These are phyloP conservation scores for Solanum paucissectum DNA, from an alignment of 257 asterid genomes.

Conservation along the genomic window DNA sequence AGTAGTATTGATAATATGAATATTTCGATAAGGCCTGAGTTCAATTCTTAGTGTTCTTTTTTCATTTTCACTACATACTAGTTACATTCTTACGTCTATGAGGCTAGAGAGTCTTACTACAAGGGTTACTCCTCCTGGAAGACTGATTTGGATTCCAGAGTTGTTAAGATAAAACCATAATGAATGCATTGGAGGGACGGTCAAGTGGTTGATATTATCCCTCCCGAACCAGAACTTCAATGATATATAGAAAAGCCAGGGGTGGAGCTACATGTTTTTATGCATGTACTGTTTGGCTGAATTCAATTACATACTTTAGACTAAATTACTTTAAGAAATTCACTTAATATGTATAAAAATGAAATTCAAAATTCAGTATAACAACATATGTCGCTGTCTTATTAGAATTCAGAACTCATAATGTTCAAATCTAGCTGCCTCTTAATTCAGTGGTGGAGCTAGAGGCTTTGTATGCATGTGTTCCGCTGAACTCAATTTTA, in stretches of 20 bases:
- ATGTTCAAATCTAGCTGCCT: too few relatives aligned
- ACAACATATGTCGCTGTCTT: too few relatives aligned
- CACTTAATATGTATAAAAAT: too few relatives aligned
- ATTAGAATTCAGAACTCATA: too few relatives aligned
- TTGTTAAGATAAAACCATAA: not conserved
- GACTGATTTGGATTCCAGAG: not conserved
- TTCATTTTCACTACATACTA: not conserved
- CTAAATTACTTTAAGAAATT: too few relatives aligned
- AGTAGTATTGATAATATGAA: not conserved
- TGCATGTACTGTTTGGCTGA: not conserved
- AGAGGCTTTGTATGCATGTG: not conserved
- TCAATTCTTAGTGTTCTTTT: not conserved
- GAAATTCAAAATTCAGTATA: too few relatives aligned
- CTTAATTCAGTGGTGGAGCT: not conserved
- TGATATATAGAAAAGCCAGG: not conserved
- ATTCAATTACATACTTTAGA: not conserved
- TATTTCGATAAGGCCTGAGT: not conserved
- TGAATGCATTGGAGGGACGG: not conserved
- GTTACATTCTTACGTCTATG: not conserved
- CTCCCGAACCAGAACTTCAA: rapidly evolving
- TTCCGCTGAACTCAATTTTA: not conserved
- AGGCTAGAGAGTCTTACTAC: not conserved
- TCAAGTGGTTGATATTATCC: not conserved
- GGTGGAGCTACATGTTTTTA: not conserved
- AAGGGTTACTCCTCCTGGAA: not conserved